phyloP scores from a whole-genome alignment of 768 basidiomycete genomes.

The Psilocybe cyanescens region DNA sequence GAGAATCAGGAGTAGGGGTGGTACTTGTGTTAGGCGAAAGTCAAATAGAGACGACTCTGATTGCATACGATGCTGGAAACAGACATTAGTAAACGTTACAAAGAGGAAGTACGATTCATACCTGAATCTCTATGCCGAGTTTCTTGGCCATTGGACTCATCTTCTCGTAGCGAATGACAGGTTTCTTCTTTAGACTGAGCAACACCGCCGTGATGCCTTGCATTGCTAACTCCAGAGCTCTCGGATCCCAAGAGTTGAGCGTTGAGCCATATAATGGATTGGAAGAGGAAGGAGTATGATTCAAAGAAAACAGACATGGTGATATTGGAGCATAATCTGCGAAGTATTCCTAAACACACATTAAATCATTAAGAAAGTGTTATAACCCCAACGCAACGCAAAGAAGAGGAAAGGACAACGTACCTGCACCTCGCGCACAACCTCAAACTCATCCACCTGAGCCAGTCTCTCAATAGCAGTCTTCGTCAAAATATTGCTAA shows the following conservation, averaged over 20 bases:
- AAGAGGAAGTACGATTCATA: slow-evolving; percentile 32
- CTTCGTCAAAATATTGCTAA: slow-evolving; percentile 93
- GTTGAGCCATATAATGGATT: slow-evolving; percentile 75
- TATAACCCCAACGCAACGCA: not conserved
- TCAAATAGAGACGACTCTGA: slow-evolving; percentile 86
- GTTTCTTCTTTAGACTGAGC: slow-evolving; percentile 95
- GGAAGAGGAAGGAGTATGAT: slow-evolving; percentile 65
- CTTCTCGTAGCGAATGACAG: slow-evolving; percentile 90
- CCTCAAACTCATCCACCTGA: slow-evolving; percentile 93
- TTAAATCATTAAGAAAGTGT: not conserved
- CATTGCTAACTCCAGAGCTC: slow-evolving; percentile 76
- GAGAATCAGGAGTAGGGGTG: slow-evolving; percentile 88
- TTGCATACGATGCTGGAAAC: slow-evolving; percentile 73
- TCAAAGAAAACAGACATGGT: slow-evolving; percentile 86
- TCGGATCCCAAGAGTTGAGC: slow-evolving; percentile 72
- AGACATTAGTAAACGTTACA: not conserved
- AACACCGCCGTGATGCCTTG: slow-evolving; percentile 85
- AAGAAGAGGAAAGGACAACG: slow-evolving; percentile 18
- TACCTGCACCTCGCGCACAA: slow-evolving; percentile 97
- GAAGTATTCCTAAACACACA: slow-evolving; percentile 82
- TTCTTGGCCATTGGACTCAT: slow-evolving; percentile 94
- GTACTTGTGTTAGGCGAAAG: slow-evolving; percentile 86
- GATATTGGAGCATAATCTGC: slow-evolving; percentile 93
- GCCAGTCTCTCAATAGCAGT: slow-evolving; percentile 90
- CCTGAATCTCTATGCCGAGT: slow-evolving; percentile 85